Evolutionary conservation across 2,329 filamentous ascomycete species (phyloP).

Genomic region (Botrytis porri): DNA sequence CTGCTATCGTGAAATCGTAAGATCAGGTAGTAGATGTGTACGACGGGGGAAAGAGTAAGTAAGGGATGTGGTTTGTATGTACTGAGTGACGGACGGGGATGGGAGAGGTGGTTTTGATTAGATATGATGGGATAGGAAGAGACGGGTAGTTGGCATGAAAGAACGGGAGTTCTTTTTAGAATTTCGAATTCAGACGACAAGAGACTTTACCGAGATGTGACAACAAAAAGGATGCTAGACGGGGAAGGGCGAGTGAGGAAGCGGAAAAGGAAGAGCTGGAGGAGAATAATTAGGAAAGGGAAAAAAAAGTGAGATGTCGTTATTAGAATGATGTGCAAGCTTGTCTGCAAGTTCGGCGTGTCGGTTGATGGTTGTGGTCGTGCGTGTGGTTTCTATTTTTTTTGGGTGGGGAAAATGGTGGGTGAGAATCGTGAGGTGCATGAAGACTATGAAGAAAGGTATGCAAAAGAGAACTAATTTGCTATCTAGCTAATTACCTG

Average conservation of each 20-base stretch:
- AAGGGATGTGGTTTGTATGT: neutral
- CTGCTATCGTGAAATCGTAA: slow-evolving; percentile 10
- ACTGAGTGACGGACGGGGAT: slow-evolving; percentile 8
- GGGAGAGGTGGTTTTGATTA: slow-evolving; percentile 5
- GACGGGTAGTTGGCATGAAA: slow-evolving; percentile 9
- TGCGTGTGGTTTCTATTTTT: slow-evolving; percentile 1
- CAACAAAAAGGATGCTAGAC: neutral
- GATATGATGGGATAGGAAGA: slow-evolving; percentile 7
- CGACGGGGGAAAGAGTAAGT: neutral
- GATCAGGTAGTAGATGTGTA: neutral
- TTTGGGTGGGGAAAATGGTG: slow-evolving; percentile 8
- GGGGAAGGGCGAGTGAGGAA: slow-evolving; percentile 4
- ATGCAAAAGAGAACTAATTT: neutral
- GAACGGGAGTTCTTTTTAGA: neutral
- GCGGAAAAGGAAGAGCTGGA: neutral
- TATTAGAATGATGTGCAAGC: slow-evolving; percentile 20
- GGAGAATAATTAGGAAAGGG: neutral
- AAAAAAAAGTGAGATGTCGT: slow-evolving; percentile 21
- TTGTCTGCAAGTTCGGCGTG: slow-evolving; percentile 16
- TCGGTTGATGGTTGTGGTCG: slow-evolving; percentile 12
- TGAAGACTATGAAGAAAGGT: neutral
- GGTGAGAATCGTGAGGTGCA: slow-evolving; percentile 4
- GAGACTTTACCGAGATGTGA: slow-evolving; percentile 12
- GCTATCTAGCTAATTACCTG: neutral
- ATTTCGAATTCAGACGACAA: slow-evolving; percentile 5